Evolutionary conservation across 495 filamentous ascomycete species (phyloP), one percentile per base, ranked within the genome.

Genomic region (Parathielavia hyrcaniae): DNA sequence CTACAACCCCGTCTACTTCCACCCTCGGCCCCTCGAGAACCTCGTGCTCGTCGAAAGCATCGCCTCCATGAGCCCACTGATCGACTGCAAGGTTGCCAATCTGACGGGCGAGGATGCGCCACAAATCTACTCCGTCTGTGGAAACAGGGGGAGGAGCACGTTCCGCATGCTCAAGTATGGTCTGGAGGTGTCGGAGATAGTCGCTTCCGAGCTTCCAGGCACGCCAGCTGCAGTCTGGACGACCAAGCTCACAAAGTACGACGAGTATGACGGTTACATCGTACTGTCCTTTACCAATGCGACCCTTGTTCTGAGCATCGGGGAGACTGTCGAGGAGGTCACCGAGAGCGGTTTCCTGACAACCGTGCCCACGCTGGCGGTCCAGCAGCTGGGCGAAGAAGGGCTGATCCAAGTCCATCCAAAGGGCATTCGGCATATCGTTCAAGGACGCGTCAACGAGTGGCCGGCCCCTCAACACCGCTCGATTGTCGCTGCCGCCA

Each of bases 301-400:
- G 10, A 77, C 95, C 0, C 76, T 97, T 14, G 90, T 97, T 5
- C 77, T 99, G 20, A 90, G 88, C 60, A 96, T 99, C 57, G 95
- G 93, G 11, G 93, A 97, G 69, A 95, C 89, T 6, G 93, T 99
- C 0, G 91, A 96, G 69, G 90, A 97, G 72, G 91, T 96, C 8
- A 88, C 85, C 12, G 89, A 97, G 66, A 92, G 90, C 34, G 90
- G 91, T 0, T 97, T 99, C 65, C 76, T 97, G 19, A 86, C 87
- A 0, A 85, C 84, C 11, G 90, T 90, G 20, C 83, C 91, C 0
- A 97, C 95, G 0, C 73, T 99, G 38, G 91, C 91, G 16, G 89
- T 96, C 7, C 91, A 95, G 69, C 91, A 95, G 67, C 83, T 97
- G 49, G 93, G 95, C 26, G 91, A 96, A 57, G 90, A 96, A 69